Conservation (phyloP, 2,329 filamentous ascomycete species). For the Aspergillus sp. region DNA sequence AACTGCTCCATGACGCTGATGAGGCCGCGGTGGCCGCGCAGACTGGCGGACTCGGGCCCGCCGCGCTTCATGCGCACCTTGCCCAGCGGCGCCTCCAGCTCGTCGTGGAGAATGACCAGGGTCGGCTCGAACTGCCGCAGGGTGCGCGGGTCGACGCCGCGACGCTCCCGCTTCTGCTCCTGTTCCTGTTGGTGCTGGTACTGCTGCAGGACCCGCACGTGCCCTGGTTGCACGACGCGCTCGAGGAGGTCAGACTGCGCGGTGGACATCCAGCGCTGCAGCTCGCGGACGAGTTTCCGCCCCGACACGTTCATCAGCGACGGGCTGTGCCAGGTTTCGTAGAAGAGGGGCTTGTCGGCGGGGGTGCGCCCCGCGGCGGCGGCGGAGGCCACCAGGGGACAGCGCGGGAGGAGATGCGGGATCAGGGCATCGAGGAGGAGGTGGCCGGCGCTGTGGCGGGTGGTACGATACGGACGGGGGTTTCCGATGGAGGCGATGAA, state of each 20-base stretch:
- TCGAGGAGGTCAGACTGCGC: conserved; percentile 12
- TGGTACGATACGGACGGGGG: conserved; percentile 68
- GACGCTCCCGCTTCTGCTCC: conserved; percentile 12
- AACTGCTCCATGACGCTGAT: conserved; percentile 62
- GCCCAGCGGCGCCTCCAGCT: conserved; percentile 73
- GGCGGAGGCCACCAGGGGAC: conserved; percentile 38
- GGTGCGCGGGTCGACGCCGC: conserved; percentile 18
- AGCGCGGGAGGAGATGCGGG: conserved; percentile 46
- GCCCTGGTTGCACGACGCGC: conserved; percentile 5
- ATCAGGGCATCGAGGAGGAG: conserved; percentile 65
- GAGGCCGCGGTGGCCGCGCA: conserved; percentile 72
- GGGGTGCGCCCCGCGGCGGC: conserved; percentile 55
- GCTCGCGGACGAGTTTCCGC: conserved; percentile 64
- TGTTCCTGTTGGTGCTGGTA: background rate
- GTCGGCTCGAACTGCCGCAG: conserved; percentile 30
- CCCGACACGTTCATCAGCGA: conserved; percentile 85
- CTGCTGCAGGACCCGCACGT: background rate
- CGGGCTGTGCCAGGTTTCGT: conserved; percentile 63
- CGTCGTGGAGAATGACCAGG: conserved; percentile 83
- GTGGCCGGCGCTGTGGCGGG: conserved; percentile 86
- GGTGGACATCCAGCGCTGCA: conserved; percentile 46
- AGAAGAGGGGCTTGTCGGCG: conserved; percentile 18
- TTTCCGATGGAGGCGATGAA: conserved; percentile 89
- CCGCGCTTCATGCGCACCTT: conserved; percentile 65
- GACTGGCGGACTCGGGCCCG: conserved; percentile 52